These are phyloP conservation scores for Lophiostoma macrostomum DNA, from an alignment of 495 filamentous ascomycete species.

Conservation along the genomic window DNA sequence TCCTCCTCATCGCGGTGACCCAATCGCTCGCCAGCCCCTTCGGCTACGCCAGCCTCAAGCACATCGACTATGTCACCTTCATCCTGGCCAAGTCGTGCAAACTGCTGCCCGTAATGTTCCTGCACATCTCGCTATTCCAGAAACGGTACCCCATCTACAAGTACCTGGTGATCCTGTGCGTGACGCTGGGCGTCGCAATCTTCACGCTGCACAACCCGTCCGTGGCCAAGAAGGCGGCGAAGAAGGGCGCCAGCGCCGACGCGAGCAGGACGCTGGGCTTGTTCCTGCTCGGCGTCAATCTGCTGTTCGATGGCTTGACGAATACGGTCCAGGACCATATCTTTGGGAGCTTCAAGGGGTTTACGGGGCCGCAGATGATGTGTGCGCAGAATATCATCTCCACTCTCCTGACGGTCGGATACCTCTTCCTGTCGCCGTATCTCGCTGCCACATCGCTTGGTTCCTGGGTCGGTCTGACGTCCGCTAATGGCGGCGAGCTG, in stretches of 20 bases:
- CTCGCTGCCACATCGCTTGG: conserved; percentile 63
- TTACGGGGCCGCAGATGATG: conserved; percentile 98
- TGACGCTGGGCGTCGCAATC: conserved; percentile 88
- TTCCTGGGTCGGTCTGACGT: conserved; percentile 64
- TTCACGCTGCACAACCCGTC: conserved; percentile 85
- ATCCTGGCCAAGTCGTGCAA: conserved; percentile 98
- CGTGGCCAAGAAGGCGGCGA: conserved; percentile 62
- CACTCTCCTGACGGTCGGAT: conserved; percentile 68
- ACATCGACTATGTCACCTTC: conserved; percentile 99
- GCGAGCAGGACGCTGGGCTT: conserved; percentile 63
- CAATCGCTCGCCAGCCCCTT: conserved; percentile 88
- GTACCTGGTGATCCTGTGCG: conserved; percentile 85
- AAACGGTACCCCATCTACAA: conserved; percentile 92
- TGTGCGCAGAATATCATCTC: conserved; percentile 90
- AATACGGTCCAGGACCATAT: conserved; percentile 97
- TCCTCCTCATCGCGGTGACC: conserved; percentile 81
- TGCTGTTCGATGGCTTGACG: conserved; percentile 92
- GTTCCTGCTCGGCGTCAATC: conserved; percentile 80
- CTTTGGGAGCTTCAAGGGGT: conserved; percentile 71
- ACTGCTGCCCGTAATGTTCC: conserved; percentile 92
- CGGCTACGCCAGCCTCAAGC: conserved; percentile 85
- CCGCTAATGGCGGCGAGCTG: conserved; percentile 65
- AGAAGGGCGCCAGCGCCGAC: conserved; percentile 50
- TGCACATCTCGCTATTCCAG: conserved; percentile 90
- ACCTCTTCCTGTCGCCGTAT: conserved; percentile 75